phyloP scores from a whole-genome alignment of 495 filamentous ascomycete genomes.

The Hypoxylon subgilvum region DNA sequence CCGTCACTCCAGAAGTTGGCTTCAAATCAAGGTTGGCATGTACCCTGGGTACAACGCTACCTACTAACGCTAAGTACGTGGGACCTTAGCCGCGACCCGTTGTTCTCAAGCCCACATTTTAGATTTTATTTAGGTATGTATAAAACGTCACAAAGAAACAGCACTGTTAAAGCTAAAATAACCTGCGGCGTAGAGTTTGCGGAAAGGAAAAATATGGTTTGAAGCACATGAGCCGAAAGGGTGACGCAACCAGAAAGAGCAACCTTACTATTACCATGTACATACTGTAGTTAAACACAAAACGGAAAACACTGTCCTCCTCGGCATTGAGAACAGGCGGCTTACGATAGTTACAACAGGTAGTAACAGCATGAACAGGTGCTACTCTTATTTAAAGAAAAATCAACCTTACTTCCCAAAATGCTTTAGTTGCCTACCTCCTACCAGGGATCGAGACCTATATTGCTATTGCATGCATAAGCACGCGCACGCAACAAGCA shows the following conservation, averaged over 20 bases:
- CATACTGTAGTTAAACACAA: background rate
- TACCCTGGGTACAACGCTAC: slow-evolving; percentile 1
- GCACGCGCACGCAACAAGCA: too few relatives aligned
- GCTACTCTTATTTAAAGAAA: too few relatives aligned
- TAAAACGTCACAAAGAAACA: slow-evolving; percentile 22
- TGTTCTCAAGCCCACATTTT: slow-evolving; percentile 9
- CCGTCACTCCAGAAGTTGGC: slow-evolving; percentile 29
- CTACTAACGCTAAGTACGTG: slow-evolving; percentile 7
- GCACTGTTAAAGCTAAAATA: background rate
- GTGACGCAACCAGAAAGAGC: slow-evolving; percentile 19
- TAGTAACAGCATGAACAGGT: too few relatives aligned
- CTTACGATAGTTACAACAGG: slow-evolving; percentile 1
- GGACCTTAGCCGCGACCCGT: slow-evolving; percentile 16
- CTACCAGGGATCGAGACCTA: too few relatives aligned
- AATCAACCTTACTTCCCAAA: too few relatives aligned
- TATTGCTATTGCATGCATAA: too few relatives aligned
- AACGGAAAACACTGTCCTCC: slow-evolving; percentile 2
- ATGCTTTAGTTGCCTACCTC: too few relatives aligned
- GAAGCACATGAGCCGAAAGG: slow-evolving; percentile 1
- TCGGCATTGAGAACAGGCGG: background rate
- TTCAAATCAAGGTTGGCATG: slow-evolving; percentile 14
- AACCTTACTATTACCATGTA: background rate
- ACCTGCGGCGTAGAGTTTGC: slow-evolving; percentile 10
- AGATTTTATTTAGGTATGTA: slow-evolving; percentile 6
- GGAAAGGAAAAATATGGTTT: slow-evolving; percentile 1